Base-by-base conservation (phyloP, 2,329 filamentous ascomycete species). In the Xylariaceae sp. region DNA sequence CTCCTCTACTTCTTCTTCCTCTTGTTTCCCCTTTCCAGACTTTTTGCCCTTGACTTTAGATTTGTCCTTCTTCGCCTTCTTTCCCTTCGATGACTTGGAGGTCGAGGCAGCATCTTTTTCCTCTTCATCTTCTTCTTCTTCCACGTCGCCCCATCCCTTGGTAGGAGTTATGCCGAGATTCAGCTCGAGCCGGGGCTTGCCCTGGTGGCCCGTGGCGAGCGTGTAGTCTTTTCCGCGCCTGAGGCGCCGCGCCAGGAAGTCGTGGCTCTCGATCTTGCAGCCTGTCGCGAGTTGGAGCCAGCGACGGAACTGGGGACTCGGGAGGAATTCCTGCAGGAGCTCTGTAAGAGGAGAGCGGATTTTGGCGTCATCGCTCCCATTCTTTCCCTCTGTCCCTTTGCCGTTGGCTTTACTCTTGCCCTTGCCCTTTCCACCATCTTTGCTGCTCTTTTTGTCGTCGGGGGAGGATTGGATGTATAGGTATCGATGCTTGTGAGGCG, bases 401-500 rank as follows among this genome's bases (percentile, higher is more conserved):
- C n/a, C n/a, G n/a, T n/a, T 18, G 16, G 6, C 15, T 24, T 33
- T 43, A 38, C 62, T 46, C 33, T 64, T 41, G 19, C 26, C 35
- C 16, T 37, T 48, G 36, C 28, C 46, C 30, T 43, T 47, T 9
- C 39, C 36, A 3, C 40, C 31, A 6, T 37, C 21, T 17, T 29
- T 21, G 33, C 62, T 47, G 37, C 64, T 63, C 34, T 55, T 70
- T 50, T n/a, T n/a, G n/a, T n/a, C n/a, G n/a, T n/a, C n/a, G n/a
- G n/a, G n/a, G n/a, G 64, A 68, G 50, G 65, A 68, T 51, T 88
- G 80, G 43, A 86, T 75, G 63, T 92, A 98, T 2, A 95, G 70
- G 61, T 84, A 98, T 11, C 89, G 85, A 59, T 96, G 88, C 68
- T 98, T 98, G 67, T 98, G 89, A 1, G 92, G 92, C 27, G 92